Base-by-base conservation (phyloP, 2,329 filamentous ascomycete species). In the Paraconiothyrium brasiliense region DNA sequence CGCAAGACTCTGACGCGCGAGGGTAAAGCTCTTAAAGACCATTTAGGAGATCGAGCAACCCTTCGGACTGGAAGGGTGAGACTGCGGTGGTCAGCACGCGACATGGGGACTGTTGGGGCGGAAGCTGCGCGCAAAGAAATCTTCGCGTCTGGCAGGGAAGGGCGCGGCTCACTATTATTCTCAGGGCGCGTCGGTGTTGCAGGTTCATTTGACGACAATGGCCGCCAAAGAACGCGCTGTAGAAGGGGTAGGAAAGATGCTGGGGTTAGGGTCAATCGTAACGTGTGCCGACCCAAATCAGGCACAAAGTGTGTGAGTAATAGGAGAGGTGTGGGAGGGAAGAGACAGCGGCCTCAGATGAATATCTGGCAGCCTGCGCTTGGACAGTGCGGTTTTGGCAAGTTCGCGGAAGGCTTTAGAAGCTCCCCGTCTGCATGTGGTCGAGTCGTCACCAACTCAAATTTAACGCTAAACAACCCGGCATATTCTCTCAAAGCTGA, bases 141-240 rank as follows among this genome's bases (percentile, higher is more conserved):
- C 72, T 46, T 59, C 20, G 47, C 22, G 37, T 43, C 65, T 65
- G 54, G 48, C 51, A 48, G 32, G 35, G 41, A 58, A 20, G n/a
- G 46, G 54, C 49, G 51, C 50, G 44, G 82, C 87, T 82, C 86
- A 92, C 90, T 84, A 84, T 84, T 80, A 85, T 84, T 84, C 84
- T 86, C 82, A 83, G 81, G 80, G 83, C 77, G 79, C 84, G 82
- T 78, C 82, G 82, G 82, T 82, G 84, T 84, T 94, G 93, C 94
- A 97, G 93, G 93, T 95, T 97, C 94, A 97, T 97, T 93, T 94
- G 92, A 96, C 93, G 94, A 92, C 90, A 79, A 77, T 43, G 83
- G 90, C 89, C 92, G 92, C 86, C 93, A 95, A 96, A 78, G 85
- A 93, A 97, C 92, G 92, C 93, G 93, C 92, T 81, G 80, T 74